Evolutionary conservation across 1,284 basidiomycete species (phyloP), one percentile per base, ranked within the genome.

Genomic region (Gomphus bonarii): DNA sequence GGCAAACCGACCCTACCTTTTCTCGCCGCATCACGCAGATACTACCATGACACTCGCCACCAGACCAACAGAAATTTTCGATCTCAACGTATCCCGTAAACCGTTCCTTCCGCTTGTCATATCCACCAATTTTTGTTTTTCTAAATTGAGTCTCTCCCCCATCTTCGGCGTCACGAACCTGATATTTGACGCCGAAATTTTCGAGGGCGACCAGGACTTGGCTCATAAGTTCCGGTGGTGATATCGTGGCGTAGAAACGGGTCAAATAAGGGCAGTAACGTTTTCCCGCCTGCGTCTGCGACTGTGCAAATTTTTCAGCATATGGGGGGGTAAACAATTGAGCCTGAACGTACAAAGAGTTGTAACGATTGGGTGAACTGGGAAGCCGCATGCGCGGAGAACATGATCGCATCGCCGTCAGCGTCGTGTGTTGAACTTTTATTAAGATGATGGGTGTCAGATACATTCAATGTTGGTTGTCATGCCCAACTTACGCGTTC

Each of bases 181-280:
- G 67, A 72, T 44, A 73, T 63, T 79, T 76, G n/a, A 82, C 78
- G 8, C 70, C 73, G 1, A 81, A 63, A 0, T 54, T 62, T 31
- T 73, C 68, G 8, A 89, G 70, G 30, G 74, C 74, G 47, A 78
- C 75, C 46, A 77, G 72, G 55, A 88, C 68, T 56, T 82, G 71
- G 1, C 69, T 63, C 42, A 82, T 66, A 36, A 88, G 69, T 3
- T 76, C 68, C 0, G 69, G 67, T 0, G 85, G 84, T 1, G 73
- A 72, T 3, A 84, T 65, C 2, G 75, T 68, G 0, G 82, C 77
- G 65, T 88, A 89, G 72, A 90, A 90, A 0, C 87, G 80, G 1
- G 88, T 89, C n/a, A 89, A 75, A 57, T 81, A 76, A 0, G 84
- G 84, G 0, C 74, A 82, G 64, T 88, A 88, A 8, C 82, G 76